These are phyloP conservation scores for Clonostachys byssicola DNA, from an alignment of 2,329 filamentous ascomycete species.

Conservation along the genomic window DNA sequence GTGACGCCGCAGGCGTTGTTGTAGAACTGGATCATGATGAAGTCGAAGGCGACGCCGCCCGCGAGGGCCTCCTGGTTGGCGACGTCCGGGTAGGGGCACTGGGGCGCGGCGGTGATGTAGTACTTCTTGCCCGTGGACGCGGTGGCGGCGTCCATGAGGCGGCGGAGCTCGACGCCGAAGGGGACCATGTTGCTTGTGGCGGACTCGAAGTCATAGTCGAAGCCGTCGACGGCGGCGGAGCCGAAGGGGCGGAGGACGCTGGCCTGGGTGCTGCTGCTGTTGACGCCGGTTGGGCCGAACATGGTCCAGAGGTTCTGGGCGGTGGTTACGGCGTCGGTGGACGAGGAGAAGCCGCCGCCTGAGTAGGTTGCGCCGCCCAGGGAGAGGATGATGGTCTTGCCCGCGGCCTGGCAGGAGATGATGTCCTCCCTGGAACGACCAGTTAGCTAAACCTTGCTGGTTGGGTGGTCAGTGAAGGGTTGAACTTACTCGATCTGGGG, in stretches of 20 bases:
- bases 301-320: conserved; percentile 66
- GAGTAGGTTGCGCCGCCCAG: conserved; percentile 68
- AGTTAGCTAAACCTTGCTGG: not conserved
- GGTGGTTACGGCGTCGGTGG: conserved; percentile 43
- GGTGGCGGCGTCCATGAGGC: conserved; percentile 37
- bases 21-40: conserved; percentile 63
- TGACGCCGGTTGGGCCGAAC: conserved; percentile 54
- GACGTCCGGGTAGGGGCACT: conserved; percentile 62
- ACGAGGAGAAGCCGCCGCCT: conserved; percentile 59
- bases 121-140: conserved; percentile 49
- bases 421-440: conserved; percentile 39
- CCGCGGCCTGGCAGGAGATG: conserved; percentile 53
- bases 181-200: conserved; percentile 52
- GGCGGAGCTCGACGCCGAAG: conserved; percentile 55
- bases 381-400: conserved; percentile 70
- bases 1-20: conserved; percentile 63
- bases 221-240: conserved; percentile 62
- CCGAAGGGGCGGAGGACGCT: conserved; percentile 62
- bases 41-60: conserved; percentile 52
- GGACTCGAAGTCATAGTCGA: conserved; percentile 73
- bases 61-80: conserved; percentile 54
- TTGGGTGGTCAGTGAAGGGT: not conserved
- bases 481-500: conserved; percentile 57
- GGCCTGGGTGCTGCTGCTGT: conserved; percentile 10
- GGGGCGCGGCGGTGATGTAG: conserved; percentile 62